Conservation (phyloP, 2,329 filamentous ascomycete genomes). For the Colletotrichum kahawae region DNA sequence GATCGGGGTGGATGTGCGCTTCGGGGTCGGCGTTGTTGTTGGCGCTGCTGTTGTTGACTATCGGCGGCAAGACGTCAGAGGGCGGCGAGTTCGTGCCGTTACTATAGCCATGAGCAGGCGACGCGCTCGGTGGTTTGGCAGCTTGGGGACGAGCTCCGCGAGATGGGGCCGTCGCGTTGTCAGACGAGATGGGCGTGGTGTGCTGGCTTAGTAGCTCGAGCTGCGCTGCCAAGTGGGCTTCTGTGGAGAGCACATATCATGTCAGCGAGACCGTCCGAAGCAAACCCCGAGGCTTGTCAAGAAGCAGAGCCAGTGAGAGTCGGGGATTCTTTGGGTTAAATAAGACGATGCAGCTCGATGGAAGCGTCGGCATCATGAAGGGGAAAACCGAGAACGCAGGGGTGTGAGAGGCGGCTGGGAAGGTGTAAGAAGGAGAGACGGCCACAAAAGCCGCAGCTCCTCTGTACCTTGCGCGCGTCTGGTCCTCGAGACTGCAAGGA, state of each 20-base stretch:
- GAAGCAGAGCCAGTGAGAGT: background rate
- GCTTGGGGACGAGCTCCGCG: slow-evolving; percentile 30
- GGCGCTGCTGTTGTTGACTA: slow-evolving; percentile 31
- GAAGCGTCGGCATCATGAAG: background rate
- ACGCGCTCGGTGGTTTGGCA: slow-evolving; percentile 33
- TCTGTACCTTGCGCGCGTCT: background rate
- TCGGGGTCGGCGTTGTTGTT: slow-evolving; percentile 38
- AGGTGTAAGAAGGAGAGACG: background rate
- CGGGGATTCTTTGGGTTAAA: background rate
- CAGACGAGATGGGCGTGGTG: slow-evolving; percentile 35
- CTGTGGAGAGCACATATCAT: slow-evolving; percentile 16
- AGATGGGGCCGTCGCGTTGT: slow-evolving; percentile 28
- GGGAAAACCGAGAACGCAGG: background rate
- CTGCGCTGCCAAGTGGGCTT: slow-evolving; percentile 44
- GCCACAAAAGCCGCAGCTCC: background rate
- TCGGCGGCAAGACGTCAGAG: slow-evolving; percentile 37
- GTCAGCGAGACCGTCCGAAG: slow-evolving; percentile 14
- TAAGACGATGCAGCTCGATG: background rate
- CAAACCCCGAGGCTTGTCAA: background rate
- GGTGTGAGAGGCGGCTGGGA: background rate
- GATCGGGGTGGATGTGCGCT: slow-evolving; percentile 54
- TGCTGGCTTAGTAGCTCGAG: slow-evolving; percentile 48
- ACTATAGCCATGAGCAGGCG: slow-evolving; percentile 52
- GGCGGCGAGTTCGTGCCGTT: slow-evolving; percentile 35
- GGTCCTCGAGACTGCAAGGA: background rate